These are phyloP conservation scores for Ascoidea tarda DNA, from an alignment of 805 yeast species.

Conservation along the genomic window DNA sequence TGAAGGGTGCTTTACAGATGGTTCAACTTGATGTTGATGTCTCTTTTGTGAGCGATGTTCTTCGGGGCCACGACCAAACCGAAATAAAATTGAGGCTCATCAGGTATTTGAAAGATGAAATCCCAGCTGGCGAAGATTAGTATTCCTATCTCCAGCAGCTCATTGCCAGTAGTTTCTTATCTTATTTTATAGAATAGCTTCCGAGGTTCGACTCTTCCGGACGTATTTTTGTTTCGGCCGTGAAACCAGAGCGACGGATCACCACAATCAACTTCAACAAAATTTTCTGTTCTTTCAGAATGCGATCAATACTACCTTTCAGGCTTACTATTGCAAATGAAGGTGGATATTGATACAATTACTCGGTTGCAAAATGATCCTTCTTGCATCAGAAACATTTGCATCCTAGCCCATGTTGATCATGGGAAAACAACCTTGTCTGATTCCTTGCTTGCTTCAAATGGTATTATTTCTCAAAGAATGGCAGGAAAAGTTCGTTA, in stretches of 20 bases:
- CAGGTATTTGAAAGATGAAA: conserved; percentile 75
- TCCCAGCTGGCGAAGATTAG: conserved; percentile 92
- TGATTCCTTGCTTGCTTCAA: conserved; percentile 84
- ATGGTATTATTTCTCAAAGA: conserved; percentile 89
- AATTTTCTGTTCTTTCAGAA: not conserved
- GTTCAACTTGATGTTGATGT: conserved; percentile 88
- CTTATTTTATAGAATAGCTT: too few relatives aligned
- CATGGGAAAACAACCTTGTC: conserved; percentile 96
- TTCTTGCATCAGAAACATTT: conserved; percentile 66
- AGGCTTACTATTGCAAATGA: conserved; percentile 14
- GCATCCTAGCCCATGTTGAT: conserved; percentile 95
- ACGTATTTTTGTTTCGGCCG: too few relatives aligned
- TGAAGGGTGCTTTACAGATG: conserved; percentile 89
- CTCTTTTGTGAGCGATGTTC: conserved; percentile 59
- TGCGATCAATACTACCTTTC: not conserved
- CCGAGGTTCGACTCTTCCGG: too few relatives aligned
- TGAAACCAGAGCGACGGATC: too few relatives aligned
- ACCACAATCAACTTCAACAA: too few relatives aligned
- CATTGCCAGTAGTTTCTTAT: not conserved
- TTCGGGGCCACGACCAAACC: conserved; percentile 59
- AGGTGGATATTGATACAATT: conserved; percentile 50
- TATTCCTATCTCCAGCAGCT: not conserved
- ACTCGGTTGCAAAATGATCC: conserved; percentile 58
- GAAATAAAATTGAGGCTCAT: conserved; percentile 64
- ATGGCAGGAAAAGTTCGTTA: conserved; percentile 93